These are phyloP conservation scores for Penicillium sp. DNA, from an alignment of 2,329 filamentous ascomycete genomes.

Conservation along the genomic window DNA sequence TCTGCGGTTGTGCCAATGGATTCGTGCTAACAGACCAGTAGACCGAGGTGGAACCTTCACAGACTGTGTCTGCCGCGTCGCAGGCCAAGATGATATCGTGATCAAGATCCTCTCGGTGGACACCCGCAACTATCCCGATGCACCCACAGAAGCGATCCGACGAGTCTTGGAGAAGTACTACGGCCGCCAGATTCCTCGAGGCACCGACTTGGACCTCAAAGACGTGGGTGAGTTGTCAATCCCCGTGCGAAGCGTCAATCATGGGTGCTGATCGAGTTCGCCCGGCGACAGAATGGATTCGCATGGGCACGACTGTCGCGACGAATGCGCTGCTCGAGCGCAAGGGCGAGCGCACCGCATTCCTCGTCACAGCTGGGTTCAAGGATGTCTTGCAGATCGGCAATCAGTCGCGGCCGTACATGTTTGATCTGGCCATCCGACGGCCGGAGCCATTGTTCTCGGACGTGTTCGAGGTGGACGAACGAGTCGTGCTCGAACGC, in stretches of 20 bases:
- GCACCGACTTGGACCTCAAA: slow-evolving; percentile 36
- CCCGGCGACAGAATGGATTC: too few species aligned
- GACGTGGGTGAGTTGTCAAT: too few species aligned
- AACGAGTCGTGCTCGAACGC: slow-evolving; percentile 71
- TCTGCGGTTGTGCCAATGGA: too few species aligned
- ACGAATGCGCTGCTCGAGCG: slow-evolving; percentile 87
- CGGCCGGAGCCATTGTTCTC: slow-evolving; percentile 85
- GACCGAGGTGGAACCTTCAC: slow-evolving; percentile 44
- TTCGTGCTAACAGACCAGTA: too few species aligned
- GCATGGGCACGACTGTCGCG: slow-evolving; percentile 92
- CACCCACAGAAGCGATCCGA: slow-evolving; percentile 75
- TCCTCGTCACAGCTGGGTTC: slow-evolving; percentile 85
- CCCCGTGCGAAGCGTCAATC: too few species aligned
- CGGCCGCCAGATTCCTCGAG: slow-evolving; percentile 35
- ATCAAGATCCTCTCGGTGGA: slow-evolving; percentile 43
- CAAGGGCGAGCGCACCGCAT: slow-evolving; percentile 81
- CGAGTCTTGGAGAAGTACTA: slow-evolving; percentile 57
- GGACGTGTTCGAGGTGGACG: slow-evolving; percentile 78
- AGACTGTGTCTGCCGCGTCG: slow-evolving; percentile 40
- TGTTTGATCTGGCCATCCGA: slow-evolving; percentile 83
- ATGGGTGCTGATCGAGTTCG: too few species aligned
- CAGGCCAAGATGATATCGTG: slow-evolving; percentile 38
- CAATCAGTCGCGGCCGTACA: slow-evolving; percentile 83
- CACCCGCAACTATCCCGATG: slow-evolving; percentile 42
- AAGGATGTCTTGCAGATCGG: slow-evolving; percentile 83